A percentile compares a stretch with the other conserved stretches of the same genome.
Evolutionary conservation across 345 rosid genomes (phyloP).

Genomic region (Isatis tinctoria): DNA sequence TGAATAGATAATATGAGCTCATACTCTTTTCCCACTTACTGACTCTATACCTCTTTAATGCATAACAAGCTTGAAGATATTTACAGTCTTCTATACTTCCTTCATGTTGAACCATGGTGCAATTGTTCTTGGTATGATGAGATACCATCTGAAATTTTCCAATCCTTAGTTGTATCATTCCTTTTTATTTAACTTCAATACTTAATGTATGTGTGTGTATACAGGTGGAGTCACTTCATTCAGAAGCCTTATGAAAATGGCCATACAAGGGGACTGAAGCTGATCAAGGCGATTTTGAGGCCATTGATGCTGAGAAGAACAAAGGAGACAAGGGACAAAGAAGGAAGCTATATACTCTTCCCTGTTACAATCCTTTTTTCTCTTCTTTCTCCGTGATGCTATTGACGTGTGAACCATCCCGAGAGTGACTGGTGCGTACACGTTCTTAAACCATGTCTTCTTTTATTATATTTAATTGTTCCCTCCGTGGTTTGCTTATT

Average conservation of each 20-base stretch:
- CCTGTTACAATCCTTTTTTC: neutral
- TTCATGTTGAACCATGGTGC: slow-evolving; percentile 76
- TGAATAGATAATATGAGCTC: neutral
- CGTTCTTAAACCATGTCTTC: too few species aligned
- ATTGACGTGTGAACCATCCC: too few species aligned
- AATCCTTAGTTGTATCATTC: neutral
- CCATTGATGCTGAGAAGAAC: slow-evolving; percentile 71
- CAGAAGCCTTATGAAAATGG: slow-evolving; percentile 68
- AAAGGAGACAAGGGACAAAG: slow-evolving; percentile 58
- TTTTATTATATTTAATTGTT: too few species aligned
- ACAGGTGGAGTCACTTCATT: slow-evolving; percentile 64
- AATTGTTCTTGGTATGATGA: slow-evolving; percentile 58
- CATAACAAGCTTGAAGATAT: slow-evolving; percentile 69
- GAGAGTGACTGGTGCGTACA: too few species aligned
- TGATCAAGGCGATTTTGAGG: slow-evolving; percentile 58
- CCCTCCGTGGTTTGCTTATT: too few species aligned
- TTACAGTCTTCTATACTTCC: slow-evolving; percentile 64
- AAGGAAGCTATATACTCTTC: slow-evolving; percentile 45
- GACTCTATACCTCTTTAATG: slow-evolving; percentile 1
- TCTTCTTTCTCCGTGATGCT: too few species aligned
- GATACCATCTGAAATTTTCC: neutral
- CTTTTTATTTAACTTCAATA: neutral
- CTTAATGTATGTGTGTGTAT: neutral
- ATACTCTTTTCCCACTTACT: slow-evolving; percentile 3
- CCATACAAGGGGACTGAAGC: slow-evolving; percentile 51